Evolutionary conservation across 2,329 filamentous ascomycete species (phyloP).

Genomic region (Sporothrix luriei): DNA sequence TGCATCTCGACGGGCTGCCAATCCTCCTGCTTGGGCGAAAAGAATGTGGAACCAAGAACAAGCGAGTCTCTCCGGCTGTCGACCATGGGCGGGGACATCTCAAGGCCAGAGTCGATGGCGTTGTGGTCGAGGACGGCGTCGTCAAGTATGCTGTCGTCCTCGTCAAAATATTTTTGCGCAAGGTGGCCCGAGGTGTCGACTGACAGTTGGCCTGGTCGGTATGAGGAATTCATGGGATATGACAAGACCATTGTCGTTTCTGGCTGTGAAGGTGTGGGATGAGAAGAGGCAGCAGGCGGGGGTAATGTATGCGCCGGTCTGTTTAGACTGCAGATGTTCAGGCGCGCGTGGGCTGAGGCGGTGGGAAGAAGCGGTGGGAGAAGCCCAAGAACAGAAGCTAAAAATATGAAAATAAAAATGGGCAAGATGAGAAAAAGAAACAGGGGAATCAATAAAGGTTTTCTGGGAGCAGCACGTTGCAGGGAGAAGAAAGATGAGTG

Average conservation of each 20-base stretch:
- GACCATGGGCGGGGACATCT: constrained; percentile 65
- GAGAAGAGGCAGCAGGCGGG: constrained; percentile 10
- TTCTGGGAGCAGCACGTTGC: not conserved
- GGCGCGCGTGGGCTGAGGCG: constrained; percentile 23
- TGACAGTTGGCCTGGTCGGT: constrained; percentile 53
- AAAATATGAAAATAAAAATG: constrained; percentile 4
- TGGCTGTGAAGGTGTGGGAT: constrained; percentile 19
- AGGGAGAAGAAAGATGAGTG: not conserved
- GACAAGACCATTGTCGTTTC: constrained; percentile 53
- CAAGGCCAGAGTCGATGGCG: constrained; percentile 62
- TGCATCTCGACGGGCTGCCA: constrained; percentile 69
- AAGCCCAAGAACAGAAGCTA: not conserved
- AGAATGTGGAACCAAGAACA: constrained; percentile 59
- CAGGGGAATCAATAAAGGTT: not conserved
- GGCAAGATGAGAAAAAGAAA: constrained; percentile 10
- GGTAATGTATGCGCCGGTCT: constrained; percentile 18
- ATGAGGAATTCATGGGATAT: constrained; percentile 56
- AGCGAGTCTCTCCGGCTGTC: constrained; percentile 67
- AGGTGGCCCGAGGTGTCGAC: constrained; percentile 54
- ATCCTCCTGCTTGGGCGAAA: constrained; percentile 66
- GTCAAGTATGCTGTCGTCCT: constrained; percentile 63
- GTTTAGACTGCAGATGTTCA: constrained; percentile 20
- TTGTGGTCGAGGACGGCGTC: constrained; percentile 63
- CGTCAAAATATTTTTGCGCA: constrained; percentile 59
- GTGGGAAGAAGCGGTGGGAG: constrained; percentile 20